These are phyloP conservation scores for Solanum hybrid DNA, from an alignment of 305 asterid species.

Conservation along the genomic window DNA sequence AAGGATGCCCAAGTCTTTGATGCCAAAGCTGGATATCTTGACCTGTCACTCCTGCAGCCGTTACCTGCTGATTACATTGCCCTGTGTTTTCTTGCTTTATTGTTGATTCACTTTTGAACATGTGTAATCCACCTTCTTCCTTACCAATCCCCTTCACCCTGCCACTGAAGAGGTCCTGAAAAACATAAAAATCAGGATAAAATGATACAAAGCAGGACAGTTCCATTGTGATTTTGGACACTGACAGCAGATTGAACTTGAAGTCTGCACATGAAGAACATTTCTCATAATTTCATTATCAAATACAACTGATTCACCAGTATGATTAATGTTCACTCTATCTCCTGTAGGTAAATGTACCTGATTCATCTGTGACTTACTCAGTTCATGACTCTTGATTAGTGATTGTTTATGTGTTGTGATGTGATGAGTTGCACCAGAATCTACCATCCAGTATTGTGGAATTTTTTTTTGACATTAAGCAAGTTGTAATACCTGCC, in stretches of 20 bases:
- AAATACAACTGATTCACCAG: neutral
- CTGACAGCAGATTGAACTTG: too few relatives aligned
- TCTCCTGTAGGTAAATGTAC: neutral
- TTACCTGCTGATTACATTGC: neutral
- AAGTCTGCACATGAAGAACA: neutral
- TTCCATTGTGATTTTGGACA: neutral
- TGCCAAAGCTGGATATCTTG: neutral
- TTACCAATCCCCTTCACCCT: neutral
- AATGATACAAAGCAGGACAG: neutral
- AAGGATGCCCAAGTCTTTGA: neutral
- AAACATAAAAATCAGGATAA: neutral
- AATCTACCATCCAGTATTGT: too few relatives aligned
- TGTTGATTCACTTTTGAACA: neutral
- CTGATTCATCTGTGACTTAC: neutral
- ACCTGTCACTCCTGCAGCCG: neutral
- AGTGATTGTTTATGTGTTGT: neutral
- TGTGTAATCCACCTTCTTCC: neutral
- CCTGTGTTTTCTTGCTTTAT: neutral
- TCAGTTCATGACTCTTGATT: neutral
- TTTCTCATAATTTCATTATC: neutral
- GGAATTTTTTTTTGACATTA: neutral
- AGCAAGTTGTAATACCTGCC: neutral
- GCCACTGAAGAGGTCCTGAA: neutral
- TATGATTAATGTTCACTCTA: neutral
- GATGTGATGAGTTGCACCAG: neutral